These are phyloP conservation scores for Ganoderma boninense DNA, from an alignment of 1,284 basidiomycete genomes.

Conservation along the genomic window DNA sequence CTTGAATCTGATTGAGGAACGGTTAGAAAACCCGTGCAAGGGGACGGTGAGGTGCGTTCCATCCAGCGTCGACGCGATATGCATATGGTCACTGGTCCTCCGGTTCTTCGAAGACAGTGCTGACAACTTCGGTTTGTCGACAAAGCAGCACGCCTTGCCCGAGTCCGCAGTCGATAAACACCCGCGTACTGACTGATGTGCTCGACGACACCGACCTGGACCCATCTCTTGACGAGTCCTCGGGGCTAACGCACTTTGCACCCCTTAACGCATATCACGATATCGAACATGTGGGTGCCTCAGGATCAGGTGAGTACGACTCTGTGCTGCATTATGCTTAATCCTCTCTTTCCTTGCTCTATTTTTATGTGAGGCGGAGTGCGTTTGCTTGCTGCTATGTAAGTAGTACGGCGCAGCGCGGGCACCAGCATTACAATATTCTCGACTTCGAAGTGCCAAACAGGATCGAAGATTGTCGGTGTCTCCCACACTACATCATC, in stretches of 20 bases:
- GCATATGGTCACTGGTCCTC: background rate
- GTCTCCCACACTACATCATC: slow-evolving; percentile 1
- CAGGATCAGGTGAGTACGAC: background rate
- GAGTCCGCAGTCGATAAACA: too few relatives aligned
- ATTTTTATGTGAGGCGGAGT: background rate
- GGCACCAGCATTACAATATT: background rate
- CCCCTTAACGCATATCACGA: too few relatives aligned
- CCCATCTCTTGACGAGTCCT: too few relatives aligned
- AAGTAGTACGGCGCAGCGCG: background rate
- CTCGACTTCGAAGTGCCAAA: background rate
- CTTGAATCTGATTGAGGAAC: background rate
- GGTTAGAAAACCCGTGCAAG: background rate
- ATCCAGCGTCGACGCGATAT: too few relatives aligned
- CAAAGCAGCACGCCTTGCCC: too few relatives aligned
- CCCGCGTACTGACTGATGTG: too few relatives aligned
- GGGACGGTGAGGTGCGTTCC: background rate
- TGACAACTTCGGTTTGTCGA: too few relatives aligned
- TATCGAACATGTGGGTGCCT: too few relatives aligned
- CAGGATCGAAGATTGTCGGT: background rate
- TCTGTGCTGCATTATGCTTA: background rate
- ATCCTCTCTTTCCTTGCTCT: background rate
- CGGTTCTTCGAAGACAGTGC: background rate
- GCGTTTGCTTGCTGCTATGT: background rate
- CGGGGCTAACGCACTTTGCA: too few relatives aligned
- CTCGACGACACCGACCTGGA: too few relatives aligned